These are phyloP conservation scores for Scalesia atractyloides DNA, from an alignment of 129 eudicot species.

Conservation along the genomic window DNA sequence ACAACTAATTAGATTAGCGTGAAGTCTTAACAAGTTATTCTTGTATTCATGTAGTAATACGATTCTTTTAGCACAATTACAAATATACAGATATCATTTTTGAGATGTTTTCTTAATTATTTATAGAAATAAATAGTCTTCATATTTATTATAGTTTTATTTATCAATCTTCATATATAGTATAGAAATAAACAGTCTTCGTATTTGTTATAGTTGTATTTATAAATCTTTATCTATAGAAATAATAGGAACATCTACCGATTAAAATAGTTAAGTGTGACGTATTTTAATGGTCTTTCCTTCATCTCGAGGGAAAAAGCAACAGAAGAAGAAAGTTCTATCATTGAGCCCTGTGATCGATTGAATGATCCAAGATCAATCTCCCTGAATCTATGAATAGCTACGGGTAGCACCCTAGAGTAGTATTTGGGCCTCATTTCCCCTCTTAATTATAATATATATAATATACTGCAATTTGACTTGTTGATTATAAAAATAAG, in stretches of 20 bases:
- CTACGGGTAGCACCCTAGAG: neutral
- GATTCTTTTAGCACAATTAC: too few relatives aligned
- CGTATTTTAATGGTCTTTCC: neutral
- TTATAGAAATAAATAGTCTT: too few relatives aligned
- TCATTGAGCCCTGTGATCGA: slow-evolving; percentile 29
- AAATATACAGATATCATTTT: too few relatives aligned
- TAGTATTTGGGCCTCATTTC: neutral
- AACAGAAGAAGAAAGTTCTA: slow-evolving; percentile 26
- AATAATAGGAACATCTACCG: too few relatives aligned
- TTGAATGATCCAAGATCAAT: slow-evolving; percentile 31
- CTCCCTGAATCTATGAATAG: slow-evolving; percentile 6
- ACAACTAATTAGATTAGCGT: too few relatives aligned
- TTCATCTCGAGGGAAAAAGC: neutral
- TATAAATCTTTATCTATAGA: too few relatives aligned
- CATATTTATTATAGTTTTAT: neutral
- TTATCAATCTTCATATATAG: too few relatives aligned
- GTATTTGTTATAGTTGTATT: neutral
- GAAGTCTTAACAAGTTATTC: too few relatives aligned
- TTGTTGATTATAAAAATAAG: neutral
- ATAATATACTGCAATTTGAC: neutral
- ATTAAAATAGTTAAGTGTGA: neutral
- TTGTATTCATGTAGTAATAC: too few relatives aligned
- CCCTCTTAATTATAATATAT: neutral
- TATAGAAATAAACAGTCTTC: too few relatives aligned
- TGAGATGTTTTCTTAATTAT: too few relatives aligned